Conservation (phyloP, 179 eudicot species). For the Sideroxylon spinosum region DNA sequence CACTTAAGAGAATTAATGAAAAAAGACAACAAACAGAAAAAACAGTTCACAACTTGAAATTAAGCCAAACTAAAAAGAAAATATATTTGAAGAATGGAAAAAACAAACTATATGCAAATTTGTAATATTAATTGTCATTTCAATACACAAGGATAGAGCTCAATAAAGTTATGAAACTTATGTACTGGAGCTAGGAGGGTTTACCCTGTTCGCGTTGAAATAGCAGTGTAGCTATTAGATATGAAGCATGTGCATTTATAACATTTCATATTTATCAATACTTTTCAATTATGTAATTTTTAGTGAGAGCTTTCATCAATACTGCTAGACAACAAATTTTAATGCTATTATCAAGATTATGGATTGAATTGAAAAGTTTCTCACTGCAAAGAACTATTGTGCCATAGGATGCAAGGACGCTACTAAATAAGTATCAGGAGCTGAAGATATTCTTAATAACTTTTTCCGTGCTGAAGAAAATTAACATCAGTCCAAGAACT, state of each 20-base stretch:
- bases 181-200: neutral
- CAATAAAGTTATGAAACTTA: neutral
- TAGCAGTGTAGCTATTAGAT: neutral
- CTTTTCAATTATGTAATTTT: no score
- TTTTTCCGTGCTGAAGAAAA: neutral
- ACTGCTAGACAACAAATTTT: neutral
- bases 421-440: neutral
- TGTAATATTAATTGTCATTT: neutral
- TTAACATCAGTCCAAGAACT: neutral
- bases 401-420: neutral
- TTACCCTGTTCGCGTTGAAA: neutral
- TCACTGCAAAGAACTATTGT: neutral
- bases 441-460: neutral
- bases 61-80: neutral
- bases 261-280: neutral
- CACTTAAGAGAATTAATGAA: conserved; percentile 2
- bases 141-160: no score
- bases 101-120: neutral
- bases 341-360: neutral
- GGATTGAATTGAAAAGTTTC: conserved; percentile 6
- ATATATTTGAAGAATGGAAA: neutral
- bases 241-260: neutral
- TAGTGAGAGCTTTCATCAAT: neutral
- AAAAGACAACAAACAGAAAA: conserved; percentile 1
- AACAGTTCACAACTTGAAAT: neutral